These are phyloP conservation scores for Penicillium sp. DNA, from an alignment of 2,329 filamentous ascomycete species.

Conservation along the genomic window DNA sequence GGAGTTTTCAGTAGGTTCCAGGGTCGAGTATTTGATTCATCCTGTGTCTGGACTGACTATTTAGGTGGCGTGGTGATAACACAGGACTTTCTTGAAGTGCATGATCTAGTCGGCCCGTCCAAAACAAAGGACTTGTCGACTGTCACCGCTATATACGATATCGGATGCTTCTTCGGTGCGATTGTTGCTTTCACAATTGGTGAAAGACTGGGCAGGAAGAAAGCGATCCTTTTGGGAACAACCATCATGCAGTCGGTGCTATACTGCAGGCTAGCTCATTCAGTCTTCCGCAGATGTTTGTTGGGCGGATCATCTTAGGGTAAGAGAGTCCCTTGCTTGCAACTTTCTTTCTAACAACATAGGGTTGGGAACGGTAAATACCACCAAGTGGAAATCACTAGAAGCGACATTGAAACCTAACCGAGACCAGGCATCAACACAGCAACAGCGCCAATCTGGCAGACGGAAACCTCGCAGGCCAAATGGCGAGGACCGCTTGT, in stretches of 20 bases:
- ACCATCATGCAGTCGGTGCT: slow-evolving; percentile 50
- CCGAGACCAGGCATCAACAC: slow-evolving; percentile 46
- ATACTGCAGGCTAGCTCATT: slow-evolving; percentile 50
- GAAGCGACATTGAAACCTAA: neutral
- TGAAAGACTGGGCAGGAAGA: slow-evolving; percentile 51
- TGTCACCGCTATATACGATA: slow-evolving; percentile 60
- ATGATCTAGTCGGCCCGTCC: slow-evolving; percentile 45
- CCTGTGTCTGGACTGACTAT: neutral
- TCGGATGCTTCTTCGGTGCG: slow-evolving; percentile 62
- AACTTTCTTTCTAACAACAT: neutral
- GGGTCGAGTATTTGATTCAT: too few relatives aligned
- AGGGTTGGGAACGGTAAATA: slow-evolving; percentile 2
- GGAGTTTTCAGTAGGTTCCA: slow-evolving; percentile 53
- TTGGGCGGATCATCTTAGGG: slow-evolving; percentile 37
- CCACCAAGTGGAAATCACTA: too few relatives aligned
- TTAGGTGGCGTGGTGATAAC: slow-evolving; percentile 57
- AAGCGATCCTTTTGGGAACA: slow-evolving; percentile 49
- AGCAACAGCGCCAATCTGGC: slow-evolving; percentile 52
- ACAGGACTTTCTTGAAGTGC: slow-evolving; percentile 53
- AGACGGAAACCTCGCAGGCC: slow-evolving; percentile 49
- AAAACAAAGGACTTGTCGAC: slow-evolving; percentile 43
- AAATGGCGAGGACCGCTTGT: slow-evolving; percentile 47
- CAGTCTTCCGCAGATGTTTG: slow-evolving; percentile 49
- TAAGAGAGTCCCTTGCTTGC: slow-evolving; percentile 20
- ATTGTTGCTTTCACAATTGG: slow-evolving; percentile 52